Conservation (phyloP, 208 protist species). For the Acanthamoeba lenticulata region DNA sequence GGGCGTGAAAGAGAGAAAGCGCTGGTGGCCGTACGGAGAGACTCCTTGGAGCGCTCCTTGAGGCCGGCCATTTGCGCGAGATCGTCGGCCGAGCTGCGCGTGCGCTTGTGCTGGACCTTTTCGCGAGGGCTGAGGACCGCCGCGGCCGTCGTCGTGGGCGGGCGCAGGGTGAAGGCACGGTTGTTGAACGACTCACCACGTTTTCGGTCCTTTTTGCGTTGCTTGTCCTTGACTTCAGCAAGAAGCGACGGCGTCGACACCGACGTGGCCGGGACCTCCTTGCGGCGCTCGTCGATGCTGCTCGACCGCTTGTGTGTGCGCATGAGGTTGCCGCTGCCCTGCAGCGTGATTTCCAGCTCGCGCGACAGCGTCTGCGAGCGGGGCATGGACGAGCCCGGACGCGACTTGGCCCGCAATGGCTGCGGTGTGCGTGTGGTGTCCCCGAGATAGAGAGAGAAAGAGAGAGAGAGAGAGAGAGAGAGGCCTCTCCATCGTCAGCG, state of each 20-base stretch:
- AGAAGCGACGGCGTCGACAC: background rate
- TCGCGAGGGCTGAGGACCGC: background rate
- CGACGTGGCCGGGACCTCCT: background rate
- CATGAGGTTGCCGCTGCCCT: constrained; percentile 17
- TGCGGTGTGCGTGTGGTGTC: background rate
- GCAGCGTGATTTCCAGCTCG: background rate
- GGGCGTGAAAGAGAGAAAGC: background rate
- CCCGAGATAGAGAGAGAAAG: background rate
- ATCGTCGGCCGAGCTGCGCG: constrained; percentile 17
- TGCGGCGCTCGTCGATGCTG: constrained; percentile 28
- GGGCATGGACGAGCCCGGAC: background rate
- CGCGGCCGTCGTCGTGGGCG: background rate
- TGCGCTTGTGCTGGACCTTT: constrained; percentile 31
- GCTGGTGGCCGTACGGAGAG: background rate
- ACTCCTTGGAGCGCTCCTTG: constrained; percentile 10
- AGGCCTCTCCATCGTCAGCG: background rate
- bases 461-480: background rate
- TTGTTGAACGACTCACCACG: constrained; percentile 29
- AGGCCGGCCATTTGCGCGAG: background rate
- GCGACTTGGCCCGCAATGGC: background rate
- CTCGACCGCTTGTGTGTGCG: constrained; percentile 18
- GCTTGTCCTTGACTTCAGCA: background rate
- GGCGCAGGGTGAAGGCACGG: background rate
- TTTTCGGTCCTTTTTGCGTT: constrained; percentile 36
- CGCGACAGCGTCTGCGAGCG: background rate